Evolutionary conservation across 108 stramenopile genomes (phyloP).

Genomic region (Cyclotella choctawhatcheeana): DNA sequence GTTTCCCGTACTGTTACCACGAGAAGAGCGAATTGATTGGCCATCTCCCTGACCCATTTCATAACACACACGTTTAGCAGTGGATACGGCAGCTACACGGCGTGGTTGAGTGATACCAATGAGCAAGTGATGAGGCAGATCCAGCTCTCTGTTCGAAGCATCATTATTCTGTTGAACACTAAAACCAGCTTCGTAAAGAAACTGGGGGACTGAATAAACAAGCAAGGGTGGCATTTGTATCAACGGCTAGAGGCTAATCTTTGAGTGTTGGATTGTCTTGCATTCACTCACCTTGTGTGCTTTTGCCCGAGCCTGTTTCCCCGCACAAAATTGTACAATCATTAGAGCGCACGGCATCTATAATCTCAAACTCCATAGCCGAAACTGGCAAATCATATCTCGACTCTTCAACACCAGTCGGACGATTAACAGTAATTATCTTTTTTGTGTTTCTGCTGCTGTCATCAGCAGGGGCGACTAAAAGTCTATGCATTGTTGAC

Average conservation of each 20-base stretch:
- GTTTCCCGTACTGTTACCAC: slow-evolving; percentile 93
- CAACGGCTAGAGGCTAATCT: too few species aligned
- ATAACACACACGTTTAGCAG: slow-evolving; percentile 95
- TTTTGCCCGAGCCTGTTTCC: slow-evolving; percentile 78
- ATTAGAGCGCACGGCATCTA: slow-evolving; percentile 92
- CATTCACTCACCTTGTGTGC: too few species aligned
- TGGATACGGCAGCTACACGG: slow-evolving; percentile 98
- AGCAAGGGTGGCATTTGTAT: too few species aligned
- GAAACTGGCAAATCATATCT: slow-evolving; percentile 95
- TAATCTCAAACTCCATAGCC: slow-evolving; percentile 98
- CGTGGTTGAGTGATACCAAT: slow-evolving; percentile 98
- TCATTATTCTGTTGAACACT: slow-evolving; percentile 36
- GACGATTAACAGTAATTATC: slow-evolving; percentile 60
- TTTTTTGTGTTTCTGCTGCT: too few species aligned
- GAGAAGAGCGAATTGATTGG: slow-evolving; percentile 98
- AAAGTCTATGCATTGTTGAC: slow-evolving; percentile 42
- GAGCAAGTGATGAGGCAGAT: slow-evolving; percentile 38
- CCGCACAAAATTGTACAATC: slow-evolving; percentile 95
- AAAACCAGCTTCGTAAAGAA: slow-evolving; percentile 95
- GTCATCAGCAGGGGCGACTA: too few species aligned
- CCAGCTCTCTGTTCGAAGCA: slow-evolving; percentile 5
- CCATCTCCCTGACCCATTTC: slow-evolving; percentile 99
- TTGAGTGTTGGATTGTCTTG: too few species aligned
- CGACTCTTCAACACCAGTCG: slow-evolving; percentile 59
- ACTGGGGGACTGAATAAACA: too few species aligned